Evolutionary conservation across 2,329 filamentous ascomycete genomes (phyloP).

Genomic region (Phyllosticta citriasiana): DNA sequence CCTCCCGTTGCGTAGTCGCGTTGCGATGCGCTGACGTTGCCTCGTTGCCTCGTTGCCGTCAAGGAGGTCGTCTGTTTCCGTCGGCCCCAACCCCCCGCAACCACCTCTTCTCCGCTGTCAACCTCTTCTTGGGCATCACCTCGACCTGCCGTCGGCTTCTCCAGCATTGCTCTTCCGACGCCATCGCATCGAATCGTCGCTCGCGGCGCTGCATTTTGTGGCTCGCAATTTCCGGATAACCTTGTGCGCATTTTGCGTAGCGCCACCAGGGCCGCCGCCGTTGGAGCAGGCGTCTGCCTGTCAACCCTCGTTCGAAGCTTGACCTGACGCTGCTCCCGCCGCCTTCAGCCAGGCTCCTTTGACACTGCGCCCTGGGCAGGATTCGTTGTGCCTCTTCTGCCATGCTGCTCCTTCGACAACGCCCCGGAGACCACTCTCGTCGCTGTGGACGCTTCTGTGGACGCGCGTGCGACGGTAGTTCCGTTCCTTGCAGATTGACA

Average conservation of each 20-base stretch:
- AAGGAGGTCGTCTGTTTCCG: background rate
- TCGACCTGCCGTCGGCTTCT: background rate
- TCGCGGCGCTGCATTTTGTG: background rate
- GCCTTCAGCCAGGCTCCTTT: background rate
- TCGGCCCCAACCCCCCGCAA: background rate
- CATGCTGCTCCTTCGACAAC: background rate
- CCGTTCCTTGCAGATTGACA: background rate
- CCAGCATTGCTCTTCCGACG: background rate
- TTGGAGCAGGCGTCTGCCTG: background rate
- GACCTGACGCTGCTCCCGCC: background rate
- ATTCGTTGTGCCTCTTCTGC: background rate
- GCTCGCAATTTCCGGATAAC: background rate
- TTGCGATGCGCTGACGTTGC: background rate
- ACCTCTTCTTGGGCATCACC: background rate
- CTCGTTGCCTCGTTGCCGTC: background rate
- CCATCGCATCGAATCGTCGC: background rate
- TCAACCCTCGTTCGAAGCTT: background rate
- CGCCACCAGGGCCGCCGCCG: background rate
- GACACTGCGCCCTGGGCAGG: background rate
- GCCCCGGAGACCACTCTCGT: background rate
- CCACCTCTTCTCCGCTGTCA: background rate
- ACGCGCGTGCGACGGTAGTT: background rate
- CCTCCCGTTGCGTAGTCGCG: background rate
- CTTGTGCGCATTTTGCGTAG: background rate
- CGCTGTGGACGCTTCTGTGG: background rate